phyloP scores from a whole-genome alignment of 139 green algal species.

The Tetratostichococcus sp. region DNA sequence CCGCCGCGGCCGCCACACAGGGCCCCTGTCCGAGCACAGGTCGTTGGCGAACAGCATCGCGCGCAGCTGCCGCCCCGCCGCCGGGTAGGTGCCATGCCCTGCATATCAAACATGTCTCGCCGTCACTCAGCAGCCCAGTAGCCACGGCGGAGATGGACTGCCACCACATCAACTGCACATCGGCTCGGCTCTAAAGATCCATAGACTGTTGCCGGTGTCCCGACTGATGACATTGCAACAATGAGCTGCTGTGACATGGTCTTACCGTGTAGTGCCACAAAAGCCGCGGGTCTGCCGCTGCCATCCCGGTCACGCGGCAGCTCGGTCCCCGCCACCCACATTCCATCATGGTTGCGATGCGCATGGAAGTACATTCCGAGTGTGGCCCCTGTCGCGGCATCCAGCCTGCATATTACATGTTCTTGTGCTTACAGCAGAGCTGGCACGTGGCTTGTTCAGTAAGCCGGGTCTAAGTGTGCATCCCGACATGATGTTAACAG shows the following conservation, averaged over 20 bases:
- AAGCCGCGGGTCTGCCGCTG: constrained; percentile 21
- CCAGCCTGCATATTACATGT: constrained; percentile 19
- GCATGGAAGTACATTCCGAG: constrained; percentile 48
- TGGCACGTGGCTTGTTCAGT: too few species aligned
- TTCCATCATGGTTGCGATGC: constrained; percentile 42
- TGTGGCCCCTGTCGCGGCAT: constrained; percentile 22
- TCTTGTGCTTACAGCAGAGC: too few species aligned
- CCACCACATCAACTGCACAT: too few species aligned
- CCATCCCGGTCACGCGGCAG: background rate
- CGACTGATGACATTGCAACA: background rate
- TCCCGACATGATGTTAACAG: too few species aligned
- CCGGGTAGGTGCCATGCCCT: constrained; percentile 44
- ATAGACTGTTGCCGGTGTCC: too few species aligned
- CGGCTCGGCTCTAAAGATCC: too few species aligned
- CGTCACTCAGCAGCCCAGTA: too few species aligned
- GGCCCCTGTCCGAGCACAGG: background rate
- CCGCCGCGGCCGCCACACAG: constrained; percentile 4
- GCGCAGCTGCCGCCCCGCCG: background rate
- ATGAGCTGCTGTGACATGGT: background rate
- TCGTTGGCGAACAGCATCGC: constrained; percentile 12
- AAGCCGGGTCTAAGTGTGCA: too few species aligned
- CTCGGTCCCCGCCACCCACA: constrained; percentile 27
- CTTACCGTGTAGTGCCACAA: constrained; percentile 30
- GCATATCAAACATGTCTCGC: background rate
- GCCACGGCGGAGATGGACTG: too few species aligned